A percentile compares a stretch with the other conserved stretches of the same genome.
Evolutionary conservation across 1,139 yeast genomes (phyloP).

Genomic region (Spathaspora sp.): DNA sequence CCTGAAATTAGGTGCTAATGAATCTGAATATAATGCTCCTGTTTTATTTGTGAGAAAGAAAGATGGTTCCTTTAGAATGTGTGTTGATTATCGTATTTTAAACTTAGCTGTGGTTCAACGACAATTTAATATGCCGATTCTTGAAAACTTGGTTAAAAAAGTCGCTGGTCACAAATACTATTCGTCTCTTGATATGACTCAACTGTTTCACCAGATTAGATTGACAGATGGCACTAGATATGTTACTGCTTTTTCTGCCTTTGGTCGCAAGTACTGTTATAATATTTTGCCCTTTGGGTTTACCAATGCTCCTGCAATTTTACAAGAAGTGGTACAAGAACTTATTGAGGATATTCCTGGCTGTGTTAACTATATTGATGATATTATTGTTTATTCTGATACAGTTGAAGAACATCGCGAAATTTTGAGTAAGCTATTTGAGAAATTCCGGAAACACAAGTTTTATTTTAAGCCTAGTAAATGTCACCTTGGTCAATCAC

Average conservation of each 20-base stretch:
- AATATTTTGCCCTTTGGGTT: conserved; percentile 4
- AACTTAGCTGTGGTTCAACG: neutral
- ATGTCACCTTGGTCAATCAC: neutral
- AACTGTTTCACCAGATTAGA: conserved; percentile 2
- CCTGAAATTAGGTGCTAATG: neutral
- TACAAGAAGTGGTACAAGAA: conserved; percentile 2
- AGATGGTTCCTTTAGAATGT: neutral
- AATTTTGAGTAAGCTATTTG: neutral
- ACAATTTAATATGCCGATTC: neutral
- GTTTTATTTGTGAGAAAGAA: conserved; percentile 1
- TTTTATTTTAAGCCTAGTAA: neutral
- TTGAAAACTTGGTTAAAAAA: neutral
- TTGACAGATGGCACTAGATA: neutral
- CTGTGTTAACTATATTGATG: neutral
- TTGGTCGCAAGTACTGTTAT: conserved; percentile 1
- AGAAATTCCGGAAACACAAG: neutral
- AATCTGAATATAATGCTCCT: neutral
- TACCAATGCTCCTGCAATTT: conserved; percentile 2
- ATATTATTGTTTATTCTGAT: neutral
- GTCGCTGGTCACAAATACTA: conserved; percentile 4
- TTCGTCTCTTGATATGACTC: conserved; percentile 2
- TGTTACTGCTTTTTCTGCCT: conserved; percentile 2
- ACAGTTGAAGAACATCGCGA: neutral
- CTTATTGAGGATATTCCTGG: conserved; percentile 3
- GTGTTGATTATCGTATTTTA: conserved; percentile 2